Percentiles rank a stretch among this genome's conserved stretches.
These are phyloP conservation scores for Coemansia asiatica DNA, from an alignment of 192 early-diverging fungal genomes.

Conservation along the genomic window DNA sequence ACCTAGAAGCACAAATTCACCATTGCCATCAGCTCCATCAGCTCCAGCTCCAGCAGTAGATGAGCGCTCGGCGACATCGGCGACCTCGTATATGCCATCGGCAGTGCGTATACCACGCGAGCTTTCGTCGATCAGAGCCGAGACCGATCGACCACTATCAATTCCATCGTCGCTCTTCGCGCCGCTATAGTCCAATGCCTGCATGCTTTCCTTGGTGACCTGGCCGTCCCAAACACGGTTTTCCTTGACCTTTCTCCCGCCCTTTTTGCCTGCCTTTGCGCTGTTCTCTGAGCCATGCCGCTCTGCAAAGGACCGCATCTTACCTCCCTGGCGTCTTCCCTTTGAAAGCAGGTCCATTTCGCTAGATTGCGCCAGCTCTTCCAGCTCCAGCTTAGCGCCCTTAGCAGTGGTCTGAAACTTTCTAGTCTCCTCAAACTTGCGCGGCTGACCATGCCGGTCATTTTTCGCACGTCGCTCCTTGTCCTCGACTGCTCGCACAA, in stretches of 20 bases:
- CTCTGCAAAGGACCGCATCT: constrained; percentile 43
- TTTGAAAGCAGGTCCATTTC: constrained; percentile 8
- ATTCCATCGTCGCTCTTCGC: constrained; percentile 10
- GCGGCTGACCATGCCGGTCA: constrained; percentile 58
- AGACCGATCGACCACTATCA: constrained; percentile 10
- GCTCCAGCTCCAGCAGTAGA: constrained; percentile 21
- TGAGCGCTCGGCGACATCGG: constrained; percentile 62
- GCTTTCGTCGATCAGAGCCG: constrained; percentile 59
- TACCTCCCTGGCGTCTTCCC: constrained; percentile 12
- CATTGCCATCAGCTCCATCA: constrained; percentile 56
- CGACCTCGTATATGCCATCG: constrained; percentile 76
- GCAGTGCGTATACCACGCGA: constrained; percentile 63
- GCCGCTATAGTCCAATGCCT: constrained; percentile 52
- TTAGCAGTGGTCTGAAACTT: constrained; percentile 67
- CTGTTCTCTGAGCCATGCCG: constrained; percentile 15
- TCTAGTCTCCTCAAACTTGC: constrained; percentile 79
- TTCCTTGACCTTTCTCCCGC: constrained; percentile 58
- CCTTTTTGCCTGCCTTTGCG: constrained; percentile 38
- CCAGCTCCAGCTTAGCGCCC: constrained; percentile 57
- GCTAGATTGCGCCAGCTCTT: constrained; percentile 45
- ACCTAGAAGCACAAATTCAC: constrained; percentile 49
- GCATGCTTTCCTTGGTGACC: constrained; percentile 47
- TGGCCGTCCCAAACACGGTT: constrained; percentile 77
- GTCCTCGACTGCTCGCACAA: constrained; percentile 68
- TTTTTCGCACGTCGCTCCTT: constrained; percentile 54